Evolutionary conservation across 495 filamentous ascomycete genomes (phyloP), one percentile per base, ranked within the genome.

Genomic region (Podospora sp.): DNA sequence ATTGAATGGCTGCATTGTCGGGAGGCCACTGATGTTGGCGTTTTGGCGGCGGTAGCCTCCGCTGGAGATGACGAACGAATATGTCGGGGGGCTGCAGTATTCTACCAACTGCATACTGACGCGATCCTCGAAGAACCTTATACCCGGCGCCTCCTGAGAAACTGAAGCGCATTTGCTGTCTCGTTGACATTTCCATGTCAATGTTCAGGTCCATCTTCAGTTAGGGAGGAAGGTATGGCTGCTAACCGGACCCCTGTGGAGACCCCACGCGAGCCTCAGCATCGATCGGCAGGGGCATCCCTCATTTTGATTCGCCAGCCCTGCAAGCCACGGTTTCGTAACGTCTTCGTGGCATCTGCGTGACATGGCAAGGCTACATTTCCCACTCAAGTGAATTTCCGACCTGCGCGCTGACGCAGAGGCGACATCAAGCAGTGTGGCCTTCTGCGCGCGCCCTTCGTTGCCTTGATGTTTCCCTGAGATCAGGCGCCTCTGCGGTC

Each of bases 221-320:
- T 22, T 46, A 9, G 25, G 11, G 1, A 22, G 25, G 25, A 2
- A 5, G 26, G 56, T 40, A 22, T 24, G 22, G 57, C 20, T 21
- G 26, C 57, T 33, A 20, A 26, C 57, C 14, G 57, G 21, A 33
- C 57, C 5, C 33, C 51, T 25, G 24, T 55, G 51, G 24, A 9
- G 51, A 55, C 22, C 57, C 57, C 27, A n/a, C 26, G n/a, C 26
- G 20, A 50, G 24, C 35, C 60, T 40, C 36, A 50, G 21, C 49
- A 52, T 24, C 50, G 64, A 33, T 50, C 35, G 7, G 26, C 64
- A 66, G 56, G 53, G 53, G 53, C 33, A 24, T 11, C 29, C 18
- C 27, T 24, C 12, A 12, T 21, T 36, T 9, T 68, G 51, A 76
- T 72, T 76, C 20, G 74, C 66, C 63, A 73, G 75, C 75, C 75